A percentile compares a stretch with the other conserved stretches of the same genome.
phyloP scores from a whole-genome alignment of 441 rosid species.

The Viola pubescens region DNA sequence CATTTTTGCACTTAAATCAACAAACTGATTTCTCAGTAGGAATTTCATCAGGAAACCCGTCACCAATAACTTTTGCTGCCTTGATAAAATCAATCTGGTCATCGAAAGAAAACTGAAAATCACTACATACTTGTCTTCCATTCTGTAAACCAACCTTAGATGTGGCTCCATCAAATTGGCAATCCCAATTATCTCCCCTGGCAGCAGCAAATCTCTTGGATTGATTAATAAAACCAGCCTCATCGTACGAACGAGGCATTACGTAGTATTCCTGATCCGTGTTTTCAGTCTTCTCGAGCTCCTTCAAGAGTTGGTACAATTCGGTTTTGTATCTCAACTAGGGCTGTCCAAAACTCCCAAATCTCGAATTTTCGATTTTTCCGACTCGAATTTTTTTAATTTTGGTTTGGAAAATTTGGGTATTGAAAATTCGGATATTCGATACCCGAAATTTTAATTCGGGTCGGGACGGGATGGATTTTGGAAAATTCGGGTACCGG shows the following conservation, averaged over 20 bases:
- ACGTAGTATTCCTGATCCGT: constrained; percentile 38
- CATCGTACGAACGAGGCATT: constrained; percentile 96
- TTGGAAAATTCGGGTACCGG: too few species aligned
- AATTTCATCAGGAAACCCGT: constrained; percentile 31
- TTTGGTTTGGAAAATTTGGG: too few species aligned
- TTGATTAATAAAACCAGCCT: constrained; percentile 74
- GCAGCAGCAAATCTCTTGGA: constrained; percentile 90
- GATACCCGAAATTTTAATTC: too few species aligned
- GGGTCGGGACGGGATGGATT: too few species aligned
- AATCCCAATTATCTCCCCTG: constrained; percentile 9
- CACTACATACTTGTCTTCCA: constrained; percentile 54
- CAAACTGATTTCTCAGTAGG: not conserved
- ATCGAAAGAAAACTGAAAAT: constrained; percentile 83
- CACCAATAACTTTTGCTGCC: constrained; percentile 79
- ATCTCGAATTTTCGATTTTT: too few species aligned
- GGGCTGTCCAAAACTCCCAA: too few species aligned
- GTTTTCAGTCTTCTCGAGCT: constrained; percentile 14
- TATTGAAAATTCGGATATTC: too few species aligned
- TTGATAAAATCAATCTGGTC: constrained; percentile 83
- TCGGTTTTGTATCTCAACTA: too few species aligned
- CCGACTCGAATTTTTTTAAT: too few species aligned
- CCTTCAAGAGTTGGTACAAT: constrained; percentile 11
- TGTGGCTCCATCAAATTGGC: constrained; percentile 65
- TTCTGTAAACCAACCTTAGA: constrained; percentile 77
- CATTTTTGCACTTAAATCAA: constrained; percentile 4